phyloP scores from a whole-genome alignment of 2,329 filamentous ascomycete genomes.

The Phaeoacremonium minimum region DNA sequence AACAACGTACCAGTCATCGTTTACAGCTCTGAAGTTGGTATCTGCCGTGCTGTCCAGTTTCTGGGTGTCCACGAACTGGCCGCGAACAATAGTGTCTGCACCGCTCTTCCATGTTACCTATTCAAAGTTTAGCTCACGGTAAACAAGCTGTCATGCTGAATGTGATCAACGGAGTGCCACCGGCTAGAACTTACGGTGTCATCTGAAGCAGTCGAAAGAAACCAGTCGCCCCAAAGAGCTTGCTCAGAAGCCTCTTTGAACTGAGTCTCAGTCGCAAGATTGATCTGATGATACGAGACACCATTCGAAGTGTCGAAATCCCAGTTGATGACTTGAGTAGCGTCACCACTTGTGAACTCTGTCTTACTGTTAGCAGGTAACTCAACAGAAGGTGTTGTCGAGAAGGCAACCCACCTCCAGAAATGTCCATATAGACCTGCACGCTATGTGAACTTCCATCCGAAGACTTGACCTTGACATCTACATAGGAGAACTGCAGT shows the following conservation, averaged over 20 bases:
- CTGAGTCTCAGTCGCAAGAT: constrained; percentile 53
- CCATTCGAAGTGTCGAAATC: constrained; percentile 44
- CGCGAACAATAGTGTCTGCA: constrained; percentile 59
- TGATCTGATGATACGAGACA: constrained; percentile 62
- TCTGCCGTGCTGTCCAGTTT: constrained; percentile 63
- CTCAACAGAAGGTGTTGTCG: no score
- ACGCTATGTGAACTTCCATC: constrained; percentile 62
- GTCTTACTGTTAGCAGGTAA: constrained; percentile 6
- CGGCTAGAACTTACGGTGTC: constrained; percentile 30
- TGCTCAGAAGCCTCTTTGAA: constrained; percentile 68
- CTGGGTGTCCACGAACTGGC: constrained; percentile 60
- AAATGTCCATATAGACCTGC: constrained; percentile 69
- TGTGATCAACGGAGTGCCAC: no score
- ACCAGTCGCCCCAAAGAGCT: constrained; percentile 77
- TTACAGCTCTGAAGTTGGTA: constrained; percentile 59
- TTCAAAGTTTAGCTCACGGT: constrained; percentile 5
- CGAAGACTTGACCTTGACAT: constrained; percentile 56
- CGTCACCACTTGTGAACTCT: constrained; percentile 72
- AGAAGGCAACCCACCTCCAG: constrained; percentile 50
- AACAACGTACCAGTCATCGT: constrained; percentile 46
- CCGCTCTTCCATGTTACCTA: constrained; percentile 69
- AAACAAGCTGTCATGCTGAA: constrained; percentile 11
- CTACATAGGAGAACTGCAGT: constrained; percentile 65
- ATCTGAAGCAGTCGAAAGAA: constrained; percentile 63
- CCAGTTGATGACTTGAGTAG: constrained; percentile 55